Evolutionary conservation across 2,329 filamentous ascomycete genomes (phyloP), one percentile per base, ranked within the genome.

Genomic region (Diplodia seriata): DNA sequence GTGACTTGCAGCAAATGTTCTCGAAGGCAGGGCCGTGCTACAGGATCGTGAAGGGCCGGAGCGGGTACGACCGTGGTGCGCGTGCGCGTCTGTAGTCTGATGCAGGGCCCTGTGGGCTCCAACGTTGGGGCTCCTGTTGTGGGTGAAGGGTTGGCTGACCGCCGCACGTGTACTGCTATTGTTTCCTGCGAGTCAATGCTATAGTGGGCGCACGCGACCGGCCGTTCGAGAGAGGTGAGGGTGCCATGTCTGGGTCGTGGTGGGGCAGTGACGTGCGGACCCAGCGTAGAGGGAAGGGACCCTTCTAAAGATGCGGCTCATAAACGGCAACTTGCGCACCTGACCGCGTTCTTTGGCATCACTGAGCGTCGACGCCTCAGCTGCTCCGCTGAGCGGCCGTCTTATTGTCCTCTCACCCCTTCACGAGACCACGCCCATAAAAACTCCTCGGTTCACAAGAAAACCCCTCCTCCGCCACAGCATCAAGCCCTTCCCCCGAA

Each of bases 1-100:
- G 75, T 2, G 88, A 90, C 73, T 69, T 90, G 66, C 80, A 79
- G 70, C 79, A 79, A 7, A 89, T 90, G 86, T 89, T 68, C 38
- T 53, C 26, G 29, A 63, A 64, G 29, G 29, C 14, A 15, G 66
- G 66, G 12, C 57, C 66, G 8, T 68, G 66, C 57, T 68, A 63
- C 57, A 68, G 33, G 14, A 31, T 55, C n/a, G 66, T 68, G 14
- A 49, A 47, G 9, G 57, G 66, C 9, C 51, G 26, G 11, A 64
- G 59, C 26, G 66, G 66, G 5, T 68, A 68, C 14, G 66, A 64
- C 11, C 47, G 50, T 18, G 31, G 40, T 15, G 57, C 14, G 61
- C 61, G 61, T 20, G 61, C 61, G 31, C 47, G 36, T 29, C 36
- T 64, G 23, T 64, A 64, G n/a, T 43, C 31, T 9, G n/a, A 33